A percentile compares a stretch with the other conserved stretches of the same genome.
Evolutionary conservation across 371 early-diverging fungal genomes (phyloP).

Genomic region (Mortierella sp.): DNA sequence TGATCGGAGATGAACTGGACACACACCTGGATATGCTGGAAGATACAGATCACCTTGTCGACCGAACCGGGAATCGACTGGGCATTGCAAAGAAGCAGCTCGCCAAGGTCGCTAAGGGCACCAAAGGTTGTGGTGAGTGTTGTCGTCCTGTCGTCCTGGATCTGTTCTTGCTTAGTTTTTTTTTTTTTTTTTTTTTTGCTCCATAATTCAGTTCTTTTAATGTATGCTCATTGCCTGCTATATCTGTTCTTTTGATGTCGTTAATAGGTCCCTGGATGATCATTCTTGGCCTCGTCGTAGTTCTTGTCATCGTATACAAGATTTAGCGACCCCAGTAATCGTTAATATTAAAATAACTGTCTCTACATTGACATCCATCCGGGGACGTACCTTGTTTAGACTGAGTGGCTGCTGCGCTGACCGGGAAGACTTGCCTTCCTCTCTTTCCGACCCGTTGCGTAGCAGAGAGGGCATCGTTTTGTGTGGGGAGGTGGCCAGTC

Average conservation of each 20-base stretch:
- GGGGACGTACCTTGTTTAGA: too few species aligned
- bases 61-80: constrained; percentile 68
- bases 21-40: constrained; percentile 80
- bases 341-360: too few species aligned
- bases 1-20: constrained; percentile 84
- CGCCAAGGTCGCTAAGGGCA: constrained; percentile 31
- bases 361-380: too few species aligned
- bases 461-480: too few species aligned
- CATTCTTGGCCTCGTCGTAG: constrained; percentile 50
- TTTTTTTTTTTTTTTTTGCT: not conserved
- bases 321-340: not conserved
- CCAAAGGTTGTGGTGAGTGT: constrained; percentile 42
- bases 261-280: constrained; percentile 37
- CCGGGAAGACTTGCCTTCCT: too few species aligned
- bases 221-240: not conserved
- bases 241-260: not conserved
- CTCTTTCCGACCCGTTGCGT: too few species aligned
- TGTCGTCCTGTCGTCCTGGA: not conserved
- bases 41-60: constrained; percentile 76
- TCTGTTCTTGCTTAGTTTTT: not conserved
- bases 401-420: too few species aligned
- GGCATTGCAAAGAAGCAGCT: constrained; percentile 61
- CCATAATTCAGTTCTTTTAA: not conserved
- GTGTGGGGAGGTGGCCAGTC: too few species aligned
- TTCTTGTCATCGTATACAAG: constrained; percentile 52